Percentiles rank a stretch among this genome's conserved stretches.
Conservation (phyloP, 805 yeast genomes). For the Isabelozyma heimii region DNA sequence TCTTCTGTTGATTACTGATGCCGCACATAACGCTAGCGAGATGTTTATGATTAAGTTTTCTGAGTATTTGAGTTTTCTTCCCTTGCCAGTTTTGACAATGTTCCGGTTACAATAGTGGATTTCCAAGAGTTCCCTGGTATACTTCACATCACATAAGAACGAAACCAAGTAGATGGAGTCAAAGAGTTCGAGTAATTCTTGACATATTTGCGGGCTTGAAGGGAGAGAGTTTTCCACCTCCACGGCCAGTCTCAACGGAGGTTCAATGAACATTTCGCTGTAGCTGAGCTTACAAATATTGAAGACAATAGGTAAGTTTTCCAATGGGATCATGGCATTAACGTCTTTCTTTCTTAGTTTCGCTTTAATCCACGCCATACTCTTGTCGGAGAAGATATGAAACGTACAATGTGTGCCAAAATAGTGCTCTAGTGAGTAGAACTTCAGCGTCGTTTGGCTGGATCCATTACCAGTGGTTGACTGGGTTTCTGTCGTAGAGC, state of each 20-base stretch:
- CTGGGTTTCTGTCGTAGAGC: background rate
- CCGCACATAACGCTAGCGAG: slow-evolving; percentile 17
- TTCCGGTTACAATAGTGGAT: slow-evolving; percentile 15
- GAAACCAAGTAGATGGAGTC: slow-evolving; percentile 16
- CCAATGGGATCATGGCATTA: slow-evolving; percentile 21
- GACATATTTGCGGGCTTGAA: slow-evolving; percentile 8
- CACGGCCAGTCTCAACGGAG: slow-evolving; percentile 4
- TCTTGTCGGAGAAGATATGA: slow-evolving; percentile 31
- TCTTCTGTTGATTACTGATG: slow-evolving; percentile 1
- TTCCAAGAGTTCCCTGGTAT: slow-evolving; percentile 19
- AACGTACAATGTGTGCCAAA: slow-evolving; percentile 37
- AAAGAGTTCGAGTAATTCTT: slow-evolving; percentile 2
- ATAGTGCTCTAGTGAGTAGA: slow-evolving; percentile 15
- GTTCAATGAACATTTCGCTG: slow-evolving; percentile 23
- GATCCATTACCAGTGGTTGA: background rate
- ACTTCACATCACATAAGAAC: slow-evolving; percentile 13
- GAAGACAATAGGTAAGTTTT: slow-evolving; percentile 25
- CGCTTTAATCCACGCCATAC: slow-evolving; percentile 29
- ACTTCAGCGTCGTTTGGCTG: background rate
- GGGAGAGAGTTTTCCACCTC: slow-evolving; percentile 18
- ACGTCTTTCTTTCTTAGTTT: slow-evolving; percentile 20
- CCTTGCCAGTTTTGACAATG: slow-evolving; percentile 4
- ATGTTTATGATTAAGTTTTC: slow-evolving; percentile 34
- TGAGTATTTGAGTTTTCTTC: slow-evolving; percentile 20
- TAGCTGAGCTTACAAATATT: slow-evolving; percentile 11